These are phyloP conservation scores for Candida golubevii DNA, from an alignment of 805 yeast species.

Conservation along the genomic window DNA sequence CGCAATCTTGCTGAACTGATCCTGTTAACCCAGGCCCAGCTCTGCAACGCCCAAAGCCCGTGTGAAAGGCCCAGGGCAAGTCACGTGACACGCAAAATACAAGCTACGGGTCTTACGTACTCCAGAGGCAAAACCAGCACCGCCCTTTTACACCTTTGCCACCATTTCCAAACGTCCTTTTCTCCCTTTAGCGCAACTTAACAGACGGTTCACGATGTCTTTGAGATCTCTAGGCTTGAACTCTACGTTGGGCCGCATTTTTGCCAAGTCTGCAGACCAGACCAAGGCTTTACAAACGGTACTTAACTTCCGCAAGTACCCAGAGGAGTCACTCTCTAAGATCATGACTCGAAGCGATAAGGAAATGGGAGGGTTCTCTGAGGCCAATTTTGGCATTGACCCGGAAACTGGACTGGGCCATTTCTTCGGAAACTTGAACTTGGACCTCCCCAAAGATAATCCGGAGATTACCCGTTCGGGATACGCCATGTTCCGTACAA, in stretches of 20 bases:
- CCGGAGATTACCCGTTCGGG: slow-evolving; percentile 42
- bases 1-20: too few species aligned
- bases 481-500: slow-evolving; percentile 80
- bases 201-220: slow-evolving; percentile 25
- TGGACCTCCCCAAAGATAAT: slow-evolving; percentile 42
- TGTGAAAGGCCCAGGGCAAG: too few species aligned
- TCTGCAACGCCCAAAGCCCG: too few species aligned
- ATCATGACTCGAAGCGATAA: slow-evolving; percentile 65
- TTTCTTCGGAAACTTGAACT: slow-evolving; percentile 57
- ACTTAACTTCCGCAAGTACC: slow-evolving; percentile 52
- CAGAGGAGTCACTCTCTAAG: slow-evolving; percentile 41
- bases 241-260: slow-evolving; percentile 33
- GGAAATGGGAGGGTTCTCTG: slow-evolving; percentile 75
- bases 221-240: slow-evolving; percentile 39
- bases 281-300: slow-evolving; percentile 38
- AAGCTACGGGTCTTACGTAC: too few species aligned
- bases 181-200: too few species aligned
- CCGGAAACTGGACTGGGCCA: slow-evolving; percentile 30
- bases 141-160: too few species aligned
- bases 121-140: too few species aligned
- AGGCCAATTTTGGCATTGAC: slow-evolving; percentile 48
- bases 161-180: too few species aligned
- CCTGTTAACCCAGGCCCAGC: too few species aligned
- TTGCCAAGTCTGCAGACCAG: slow-evolving; percentile 28
- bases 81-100: too few species aligned